These are phyloP conservation scores for Rhizopus delemar DNA, from an alignment of 371 early-diverging fungal genomes.

Conservation along the genomic window DNA sequence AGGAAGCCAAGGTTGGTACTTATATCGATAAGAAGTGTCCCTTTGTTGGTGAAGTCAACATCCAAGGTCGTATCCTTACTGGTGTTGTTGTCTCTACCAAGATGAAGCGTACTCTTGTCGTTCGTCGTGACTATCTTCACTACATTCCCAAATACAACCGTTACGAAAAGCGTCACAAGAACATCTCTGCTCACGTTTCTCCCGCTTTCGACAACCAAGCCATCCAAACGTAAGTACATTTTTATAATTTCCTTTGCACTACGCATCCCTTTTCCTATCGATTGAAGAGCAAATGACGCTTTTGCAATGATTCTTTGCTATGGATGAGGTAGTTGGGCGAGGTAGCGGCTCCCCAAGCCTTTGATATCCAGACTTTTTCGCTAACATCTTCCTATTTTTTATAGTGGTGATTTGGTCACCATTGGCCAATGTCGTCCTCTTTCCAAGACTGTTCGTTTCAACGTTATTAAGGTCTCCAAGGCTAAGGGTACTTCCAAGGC, in stretches of 20 bases:
- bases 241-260: constrained; percentile 1
- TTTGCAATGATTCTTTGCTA: constrained; percentile 10
- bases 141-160: constrained; percentile 99
- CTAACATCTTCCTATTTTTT: constrained; percentile 7
- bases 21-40: constrained; percentile 99
- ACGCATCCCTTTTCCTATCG: not conserved
- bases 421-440: constrained; percentile 98
- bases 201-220: constrained; percentile 97
- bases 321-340: constrained; percentile 62
- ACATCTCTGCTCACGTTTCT: constrained; percentile 98
- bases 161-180: constrained; percentile 99
- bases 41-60: constrained; percentile 97
- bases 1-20: constrained; percentile 93
- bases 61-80: constrained; percentile 98
- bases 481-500: constrained; percentile 86
- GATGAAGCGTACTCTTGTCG: constrained; percentile 98
- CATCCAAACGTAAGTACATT: constrained; percentile 55
- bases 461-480: constrained; percentile 96
- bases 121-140: constrained; percentile 99
- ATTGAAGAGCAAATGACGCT: not conserved
- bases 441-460: constrained; percentile 99
- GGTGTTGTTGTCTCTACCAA: constrained; percentile 97
- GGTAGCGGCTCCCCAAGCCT: constrained; percentile 66
- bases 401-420: constrained; percentile 91
- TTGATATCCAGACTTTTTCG: constrained; percentile 36